Evolutionary conservation across 2,329 filamentous ascomycete species (phyloP), one percentile per base, ranked within the genome.

Genomic region (Proliferodiscus dingleyae): DNA sequence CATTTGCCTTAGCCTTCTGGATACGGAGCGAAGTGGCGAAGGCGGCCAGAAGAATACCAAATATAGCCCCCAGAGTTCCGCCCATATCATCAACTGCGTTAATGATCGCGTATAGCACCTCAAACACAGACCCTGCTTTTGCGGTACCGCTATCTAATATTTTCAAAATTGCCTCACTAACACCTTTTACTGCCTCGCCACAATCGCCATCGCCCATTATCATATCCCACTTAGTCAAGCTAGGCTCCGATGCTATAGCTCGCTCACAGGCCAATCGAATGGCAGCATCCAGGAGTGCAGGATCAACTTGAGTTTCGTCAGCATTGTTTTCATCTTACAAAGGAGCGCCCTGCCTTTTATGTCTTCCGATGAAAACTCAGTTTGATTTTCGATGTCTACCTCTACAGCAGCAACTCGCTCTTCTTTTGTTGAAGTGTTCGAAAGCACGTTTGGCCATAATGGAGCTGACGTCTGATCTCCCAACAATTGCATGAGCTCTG

Each of bases 211-310:
- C 62, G 5, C 62, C 62, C 45, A 65, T 57, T 3, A 62, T 41
- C 28, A 61, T 62, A 57, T 78, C 75, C 56, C 71, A 78, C 36
- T 66, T 70, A 2, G 75, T 79, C 45, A 78, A 66, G 37, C 73
- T 69, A 5, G 74, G 72, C 52, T 79, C 75, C 2, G 63, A 59
- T 8, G 56, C 61, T 24, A 68, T 67, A 2, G 63, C 64, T 8
- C 66, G 54, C 19, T 65, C 49, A 45, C 63, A 66, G 6, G 52
- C 62, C n/a, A 53, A 41, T 4, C 60, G 52, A 10, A 65, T 52
- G 1, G 55, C 49, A 5, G 41, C 43, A n/a, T 64, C 56, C 2
- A 66, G 44, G 2, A 61, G 16, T 13, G 41, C 41, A 2, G 62
- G 57, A 15, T 65, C 57, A n/a, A 64, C 61, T 60, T 36, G 24